A percentile compares a stretch with the other conserved stretches of the same genome.
Evolutionary conservation across 768 basidiomycete species (phyloP).

Genomic region (Dacryopinax primogenitus): DNA sequence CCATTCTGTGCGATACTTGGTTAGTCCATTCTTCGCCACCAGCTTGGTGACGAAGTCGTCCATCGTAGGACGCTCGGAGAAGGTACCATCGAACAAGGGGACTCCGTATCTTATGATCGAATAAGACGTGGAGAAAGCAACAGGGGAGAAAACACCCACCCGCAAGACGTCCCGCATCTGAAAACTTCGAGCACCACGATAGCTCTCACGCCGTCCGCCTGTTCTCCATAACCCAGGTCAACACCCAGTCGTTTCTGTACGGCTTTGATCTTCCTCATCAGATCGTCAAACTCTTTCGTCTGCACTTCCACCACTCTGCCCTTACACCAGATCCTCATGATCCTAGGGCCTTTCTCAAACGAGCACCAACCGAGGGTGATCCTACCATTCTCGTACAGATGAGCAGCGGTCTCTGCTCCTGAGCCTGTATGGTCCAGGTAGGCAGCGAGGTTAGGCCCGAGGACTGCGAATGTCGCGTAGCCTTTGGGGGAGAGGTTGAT

Average conservation of each 20-base stretch:
- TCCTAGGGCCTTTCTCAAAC: background rate
- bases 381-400: slow-evolving; percentile 2
- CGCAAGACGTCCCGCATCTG: background rate
- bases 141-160: background rate
- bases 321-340: background rate
- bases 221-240: background rate
- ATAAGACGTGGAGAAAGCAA: background rate
- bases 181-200: background rate
- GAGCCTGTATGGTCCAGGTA: slow-evolving; percentile 6
- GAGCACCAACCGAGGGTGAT: background rate
- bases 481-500: background rate
- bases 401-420: slow-evolving; percentile 1
- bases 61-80: background rate
- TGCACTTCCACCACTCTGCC: background rate
- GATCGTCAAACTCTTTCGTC: background rate
- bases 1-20: background rate
- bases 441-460: background rate
- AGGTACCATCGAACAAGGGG: background rate
- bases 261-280: background rate
- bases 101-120: background rate
- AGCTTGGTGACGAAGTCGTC: background rate
- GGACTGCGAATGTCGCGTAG: background rate
- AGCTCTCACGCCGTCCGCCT: background rate
- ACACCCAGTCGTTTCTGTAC: background rate
- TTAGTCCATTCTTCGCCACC: background rate